phyloP scores from a whole-genome alignment of 805 yeast species.

The Wickerhamomyces hampshirensis region DNA sequence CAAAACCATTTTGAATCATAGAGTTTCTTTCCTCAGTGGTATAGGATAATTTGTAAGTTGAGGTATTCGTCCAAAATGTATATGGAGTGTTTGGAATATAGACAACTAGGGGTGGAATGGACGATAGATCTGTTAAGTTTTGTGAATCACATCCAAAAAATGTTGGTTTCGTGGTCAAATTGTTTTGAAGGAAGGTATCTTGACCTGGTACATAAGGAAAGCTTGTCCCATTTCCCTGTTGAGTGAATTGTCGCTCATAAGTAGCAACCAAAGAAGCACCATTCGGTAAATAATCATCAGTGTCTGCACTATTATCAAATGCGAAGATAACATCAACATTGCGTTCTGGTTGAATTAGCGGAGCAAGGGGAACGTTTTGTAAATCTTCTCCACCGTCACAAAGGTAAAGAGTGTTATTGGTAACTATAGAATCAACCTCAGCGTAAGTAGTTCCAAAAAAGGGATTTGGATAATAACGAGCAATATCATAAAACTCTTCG shows the following conservation, averaged over 20 bases:
- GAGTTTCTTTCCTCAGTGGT: conserved; percentile 48
- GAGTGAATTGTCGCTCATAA: conserved; percentile 52
- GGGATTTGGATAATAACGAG: conserved; percentile 68
- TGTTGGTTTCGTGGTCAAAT: conserved; percentile 63
- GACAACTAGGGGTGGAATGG: conserved; percentile 70
- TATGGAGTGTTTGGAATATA: conserved; percentile 72
- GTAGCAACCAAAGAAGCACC: conserved; percentile 56
- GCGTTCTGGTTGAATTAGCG: conserved; percentile 56
- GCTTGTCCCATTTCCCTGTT: conserved; percentile 48
- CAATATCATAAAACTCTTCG: conserved; percentile 56
- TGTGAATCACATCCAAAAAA: conserved; percentile 79
- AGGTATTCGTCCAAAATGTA: conserved; percentile 62
- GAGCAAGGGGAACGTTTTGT: conserved; percentile 58
- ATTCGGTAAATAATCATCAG: conserved; percentile 57
- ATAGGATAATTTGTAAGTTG: conserved; percentile 65
- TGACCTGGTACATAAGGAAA: conserved; percentile 81
- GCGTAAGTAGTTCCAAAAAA: conserved; percentile 42
- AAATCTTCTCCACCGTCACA: conserved; percentile 71
- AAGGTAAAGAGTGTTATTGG: conserved; percentile 42
- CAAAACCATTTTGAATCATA: conserved; percentile 72
- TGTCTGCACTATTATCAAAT: conserved; percentile 65
- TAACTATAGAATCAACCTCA: conserved; percentile 31
- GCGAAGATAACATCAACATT: conserved; percentile 59
- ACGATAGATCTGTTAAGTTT: conserved; percentile 51
- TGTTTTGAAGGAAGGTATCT: conserved; percentile 51